Percentiles rank a stretch among this genome's conserved stretches.
These are phyloP conservation scores for Metschnikowia lochheadii DNA, from an alignment of 805 yeast genomes.

Conservation along the genomic window DNA sequence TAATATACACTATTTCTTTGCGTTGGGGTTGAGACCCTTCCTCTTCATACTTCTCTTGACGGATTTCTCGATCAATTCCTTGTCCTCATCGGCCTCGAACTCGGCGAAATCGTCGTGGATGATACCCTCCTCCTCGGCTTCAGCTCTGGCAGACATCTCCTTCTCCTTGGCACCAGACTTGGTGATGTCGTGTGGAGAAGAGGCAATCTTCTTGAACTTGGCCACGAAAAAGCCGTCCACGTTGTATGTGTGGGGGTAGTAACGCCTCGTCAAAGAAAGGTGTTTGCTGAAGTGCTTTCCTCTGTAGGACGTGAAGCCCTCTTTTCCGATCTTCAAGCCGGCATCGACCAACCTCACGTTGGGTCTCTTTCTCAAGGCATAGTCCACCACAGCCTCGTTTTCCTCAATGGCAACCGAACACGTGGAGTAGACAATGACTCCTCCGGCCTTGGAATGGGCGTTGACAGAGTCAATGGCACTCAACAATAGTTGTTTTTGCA, in stretches of 20 bases:
- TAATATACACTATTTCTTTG: conserved; percentile 21
- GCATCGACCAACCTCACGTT: conserved; percentile 92
- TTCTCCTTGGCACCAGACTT: conserved; percentile 87
- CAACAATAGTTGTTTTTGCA: conserved; percentile 87
- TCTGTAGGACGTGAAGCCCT: conserved; percentile 88
- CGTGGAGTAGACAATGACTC: conserved; percentile 92
- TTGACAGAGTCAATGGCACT: conserved; percentile 98
- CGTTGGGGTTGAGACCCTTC: conserved; percentile 69
- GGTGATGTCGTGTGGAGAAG: conserved; percentile 79
- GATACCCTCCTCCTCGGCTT: conserved; percentile 75
- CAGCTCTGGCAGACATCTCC: conserved; percentile 76
- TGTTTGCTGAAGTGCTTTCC: conserved; percentile 86
- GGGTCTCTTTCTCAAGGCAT: conserved; percentile 93
- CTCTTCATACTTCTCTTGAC: conserved; percentile 61
- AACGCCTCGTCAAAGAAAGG: conserved; percentile 81
- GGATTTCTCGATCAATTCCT: conserved; percentile 62
- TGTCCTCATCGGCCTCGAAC: conserved; percentile 75
- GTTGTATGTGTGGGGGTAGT: conserved; percentile 97
- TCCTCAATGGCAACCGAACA: conserved; percentile 98
- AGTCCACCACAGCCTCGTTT: conserved; percentile 97
- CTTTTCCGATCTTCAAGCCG: conserved; percentile 89
- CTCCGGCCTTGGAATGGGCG: conserved; percentile 88
- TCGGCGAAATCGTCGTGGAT: conserved; percentile 83
- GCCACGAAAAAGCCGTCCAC: conserved; percentile 99
- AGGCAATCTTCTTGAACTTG: conserved; percentile 84